Evolutionary conservation across 2,329 filamentous ascomycete species (phyloP).

Genomic region (Venturia aucupariae): DNA sequence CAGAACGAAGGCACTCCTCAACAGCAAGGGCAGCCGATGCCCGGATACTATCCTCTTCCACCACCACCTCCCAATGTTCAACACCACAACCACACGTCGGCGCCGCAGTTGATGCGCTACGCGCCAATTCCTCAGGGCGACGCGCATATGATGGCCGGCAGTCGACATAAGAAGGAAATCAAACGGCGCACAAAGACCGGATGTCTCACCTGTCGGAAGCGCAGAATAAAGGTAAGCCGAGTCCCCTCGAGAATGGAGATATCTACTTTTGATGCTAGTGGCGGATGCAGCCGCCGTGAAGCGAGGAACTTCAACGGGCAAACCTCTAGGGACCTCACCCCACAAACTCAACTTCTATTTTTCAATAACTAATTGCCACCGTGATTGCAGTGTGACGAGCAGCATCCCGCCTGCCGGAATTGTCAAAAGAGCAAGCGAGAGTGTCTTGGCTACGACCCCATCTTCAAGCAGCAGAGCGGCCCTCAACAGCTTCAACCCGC

Average conservation of each 20-base stretch:
- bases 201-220: constrained; percentile 49
- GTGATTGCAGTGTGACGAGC: constrained; percentile 75
- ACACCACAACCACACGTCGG: constrained; percentile 33
- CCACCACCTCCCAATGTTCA: constrained; percentile 28
- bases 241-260: neutral
- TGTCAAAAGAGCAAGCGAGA: constrained; percentile 84
- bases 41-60: constrained; percentile 42
- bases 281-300: constrained; percentile 16
- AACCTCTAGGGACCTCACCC: constrained; percentile 17
- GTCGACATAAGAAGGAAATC: constrained; percentile 62
- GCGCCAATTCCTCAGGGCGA: constrained; percentile 43
- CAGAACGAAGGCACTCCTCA: constrained; percentile 40
- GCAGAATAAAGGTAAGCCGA: constrained; percentile 60
- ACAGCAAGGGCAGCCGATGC: constrained; percentile 31
- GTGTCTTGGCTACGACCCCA: constrained; percentile 77
- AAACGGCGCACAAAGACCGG: constrained; percentile 67
- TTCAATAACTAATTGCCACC: neutral
- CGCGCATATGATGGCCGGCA: constrained; percentile 45
- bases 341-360: neutral
- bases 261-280: neutral
- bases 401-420: constrained; percentile 83
- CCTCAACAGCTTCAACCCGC: constrained; percentile 65
- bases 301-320: constrained; percentile 19
- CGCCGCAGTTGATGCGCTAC: constrained; percentile 42
- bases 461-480: constrained; percentile 66